phyloP scores from a whole-genome alignment of 148 eudicot species.

The Chenopodium berlandieri region DNA sequence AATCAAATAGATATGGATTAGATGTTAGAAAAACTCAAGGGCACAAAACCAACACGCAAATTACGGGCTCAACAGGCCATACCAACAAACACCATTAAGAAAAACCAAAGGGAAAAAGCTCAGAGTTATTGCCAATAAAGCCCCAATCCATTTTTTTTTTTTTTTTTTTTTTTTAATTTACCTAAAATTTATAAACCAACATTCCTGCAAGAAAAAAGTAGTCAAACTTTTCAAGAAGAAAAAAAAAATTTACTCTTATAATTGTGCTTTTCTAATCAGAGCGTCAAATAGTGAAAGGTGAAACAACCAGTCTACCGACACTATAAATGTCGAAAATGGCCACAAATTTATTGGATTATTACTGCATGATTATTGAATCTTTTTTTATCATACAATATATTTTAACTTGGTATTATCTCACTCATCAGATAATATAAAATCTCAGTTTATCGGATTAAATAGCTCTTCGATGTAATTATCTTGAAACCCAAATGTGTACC shows the following conservation, averaged over 20 bases:
- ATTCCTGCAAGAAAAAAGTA: not conserved
- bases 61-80: not conserved
- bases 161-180: too few species aligned
- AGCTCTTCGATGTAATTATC: not conserved
- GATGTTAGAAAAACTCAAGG: not conserved
- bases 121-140: not conserved
- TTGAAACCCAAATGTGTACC: not conserved
- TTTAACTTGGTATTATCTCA: not conserved
- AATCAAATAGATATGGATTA: not conserved
- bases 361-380: too few species aligned
- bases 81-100: not conserved
- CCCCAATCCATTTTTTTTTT: not conserved
- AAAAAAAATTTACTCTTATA: too few species aligned
- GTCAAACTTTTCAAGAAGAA: not conserved
- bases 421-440: not conserved
- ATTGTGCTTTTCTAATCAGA: too few species aligned
- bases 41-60: not conserved
- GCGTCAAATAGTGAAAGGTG: not conserved
- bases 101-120: not conserved
- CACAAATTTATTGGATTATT: too few species aligned
- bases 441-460: not conserved
- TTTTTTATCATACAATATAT: too few species aligned
- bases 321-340: too few species aligned
- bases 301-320: too few species aligned
- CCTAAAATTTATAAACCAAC: not conserved